Evolutionary conservation across 768 basidiomycete genomes (phyloP), one percentile per base, ranked within the genome.

Genomic region (Tylopilus subfusipes): DNA sequence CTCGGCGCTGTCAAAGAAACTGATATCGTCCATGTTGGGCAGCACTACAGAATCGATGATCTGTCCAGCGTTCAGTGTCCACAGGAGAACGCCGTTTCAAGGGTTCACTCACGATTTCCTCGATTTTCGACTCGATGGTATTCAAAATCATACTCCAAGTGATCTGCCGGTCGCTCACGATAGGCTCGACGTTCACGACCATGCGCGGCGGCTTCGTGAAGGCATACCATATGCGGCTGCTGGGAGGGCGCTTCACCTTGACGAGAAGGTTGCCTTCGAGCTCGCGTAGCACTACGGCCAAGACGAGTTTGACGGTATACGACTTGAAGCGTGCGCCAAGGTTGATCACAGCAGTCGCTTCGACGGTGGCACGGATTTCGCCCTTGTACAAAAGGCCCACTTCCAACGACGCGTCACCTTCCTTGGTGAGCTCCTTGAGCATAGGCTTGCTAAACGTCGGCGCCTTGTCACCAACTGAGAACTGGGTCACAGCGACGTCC

Each of bases 1-100:
- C 3, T 66, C 62, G 4, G 64, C 64, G 33, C 88, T 95, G 68
- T 97, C 89, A 68, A 96, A 98, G 79, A 94, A 98, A 13, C 94
- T 79, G 55, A 98, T 89, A 64, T 99, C 97, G 69, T 99, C 97
- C 93, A 98, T 97, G 72, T 97, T 92, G 6, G 97, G 97, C 68
- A 95, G 74, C 19, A 99, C 97, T 19, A 98, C 82, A 0, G 94
- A 94, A 61, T 99, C 96, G 62, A 84, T 81, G 53, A 98, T 90
- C 95, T 98, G 63, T 18, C 27, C n/a, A 50, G 55, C 36, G 40
- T 38, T 97, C 90, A 86, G 81, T 50, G 93, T 86, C 90, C 92
- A 66, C 13, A n/a, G 7, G 27, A n/a, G 10, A 19, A 22, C 16
- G 39, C 18, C 12, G 4, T 16, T 24, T 42, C 30, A 12, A 31